These are phyloP conservation scores for Zanthoxylum bungeanum DNA, from an alignment of 345 rosid species.

Conservation along the genomic window DNA sequence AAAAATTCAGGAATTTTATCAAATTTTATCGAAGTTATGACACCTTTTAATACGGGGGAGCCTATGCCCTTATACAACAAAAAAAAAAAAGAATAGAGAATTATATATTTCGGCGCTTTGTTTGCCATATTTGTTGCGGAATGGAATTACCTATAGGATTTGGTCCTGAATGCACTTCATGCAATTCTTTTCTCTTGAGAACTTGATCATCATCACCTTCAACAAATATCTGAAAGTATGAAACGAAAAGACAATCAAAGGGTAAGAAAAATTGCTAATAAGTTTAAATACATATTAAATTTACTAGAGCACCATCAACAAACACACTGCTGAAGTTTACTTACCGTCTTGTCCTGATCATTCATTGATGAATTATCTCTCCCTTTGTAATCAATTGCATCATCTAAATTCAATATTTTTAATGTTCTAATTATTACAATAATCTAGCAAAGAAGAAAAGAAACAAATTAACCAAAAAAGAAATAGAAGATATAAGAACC, in stretches of 20 bases:
- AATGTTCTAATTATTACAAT: not conserved
- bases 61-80: too few species aligned
- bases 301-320: not conserved
- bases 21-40: too few species aligned
- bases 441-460: not conserved
- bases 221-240: not conserved
- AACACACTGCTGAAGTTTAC: not conserved
- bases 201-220: not conserved
- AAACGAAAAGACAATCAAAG: not conserved
- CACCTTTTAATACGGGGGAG: too few species aligned
- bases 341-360: not conserved
- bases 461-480: not conserved
- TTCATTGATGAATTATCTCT: not conserved
- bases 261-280: not conserved
- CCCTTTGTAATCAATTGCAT: not conserved
- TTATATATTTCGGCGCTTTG: not conserved
- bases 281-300: not conserved
- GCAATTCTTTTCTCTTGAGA: slow-evolving; percentile 26
- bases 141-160: slow-evolving; percentile 30
- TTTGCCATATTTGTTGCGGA: slow-evolving; percentile 20
- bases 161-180: slow-evolving; percentile 38
- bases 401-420: not conserved
- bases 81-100: not conserved
- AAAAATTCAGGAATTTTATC: too few species aligned
- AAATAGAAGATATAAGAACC: not conserved